These are phyloP conservation scores for Sonneratia caseolaris DNA, from an alignment of 345 rosid species.

Conservation along the genomic window DNA sequence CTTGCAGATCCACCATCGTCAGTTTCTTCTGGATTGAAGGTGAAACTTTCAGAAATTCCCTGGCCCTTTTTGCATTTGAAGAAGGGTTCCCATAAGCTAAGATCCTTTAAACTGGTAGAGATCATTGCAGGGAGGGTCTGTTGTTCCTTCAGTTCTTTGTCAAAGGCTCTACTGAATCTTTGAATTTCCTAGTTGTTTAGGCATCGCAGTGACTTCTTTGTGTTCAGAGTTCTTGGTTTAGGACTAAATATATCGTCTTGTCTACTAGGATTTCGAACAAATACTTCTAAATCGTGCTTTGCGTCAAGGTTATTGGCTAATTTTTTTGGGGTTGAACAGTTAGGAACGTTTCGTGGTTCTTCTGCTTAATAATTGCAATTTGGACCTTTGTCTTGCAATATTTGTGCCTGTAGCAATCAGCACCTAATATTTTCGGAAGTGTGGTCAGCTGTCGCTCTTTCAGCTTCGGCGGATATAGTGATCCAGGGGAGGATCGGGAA, in stretches of 20 bases:
- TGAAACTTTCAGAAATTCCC: neutral
- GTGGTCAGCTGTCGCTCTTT: neutral
- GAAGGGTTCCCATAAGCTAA: neutral
- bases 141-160: neutral
- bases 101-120: neutral
- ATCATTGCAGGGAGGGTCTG: neutral
- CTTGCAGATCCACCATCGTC: neutral
- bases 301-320: neutral
- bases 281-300: neutral
- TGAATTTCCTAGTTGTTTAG: neutral
- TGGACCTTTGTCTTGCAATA: neutral
- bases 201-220: neutral
- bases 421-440: too few relatives aligned
- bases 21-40: neutral
- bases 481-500: neutral
- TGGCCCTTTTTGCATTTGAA: neutral
- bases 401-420: too few relatives aligned
- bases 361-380: neutral
- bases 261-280: neutral
- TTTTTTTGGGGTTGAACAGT: neutral
- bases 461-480: neutral
- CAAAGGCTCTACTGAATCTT: neutral
- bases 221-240: neutral
- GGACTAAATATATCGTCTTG: neutral
- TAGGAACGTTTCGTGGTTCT: neutral